These are phyloP conservation scores for Acmispon strigosus DNA, from an alignment of 306 rosid species.

Conservation along the genomic window DNA sequence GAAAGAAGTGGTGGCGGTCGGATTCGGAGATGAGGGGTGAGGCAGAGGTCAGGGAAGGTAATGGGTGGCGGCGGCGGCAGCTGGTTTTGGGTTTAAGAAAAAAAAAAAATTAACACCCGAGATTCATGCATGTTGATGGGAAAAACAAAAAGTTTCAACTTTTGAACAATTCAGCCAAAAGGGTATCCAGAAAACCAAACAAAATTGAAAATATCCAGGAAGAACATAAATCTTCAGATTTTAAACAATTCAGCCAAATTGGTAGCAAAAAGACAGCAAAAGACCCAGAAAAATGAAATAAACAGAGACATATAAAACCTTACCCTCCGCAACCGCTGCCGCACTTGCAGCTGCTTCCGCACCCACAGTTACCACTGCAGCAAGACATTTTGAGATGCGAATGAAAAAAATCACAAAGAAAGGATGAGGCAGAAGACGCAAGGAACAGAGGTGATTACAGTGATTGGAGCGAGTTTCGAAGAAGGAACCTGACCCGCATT, in stretches of 20 bases:
- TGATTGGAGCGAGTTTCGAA: not conserved
- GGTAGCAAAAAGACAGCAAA: not conserved
- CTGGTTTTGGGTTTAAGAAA: no score
- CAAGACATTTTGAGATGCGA: constrained; percentile 38
- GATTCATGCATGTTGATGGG: no score
- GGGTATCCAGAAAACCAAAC: not conserved
- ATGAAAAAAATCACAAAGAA: not conserved
- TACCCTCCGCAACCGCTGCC: constrained; percentile 33
- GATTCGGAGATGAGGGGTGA: no score
- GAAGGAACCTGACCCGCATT: not conserved
- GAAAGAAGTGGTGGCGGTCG: no score
- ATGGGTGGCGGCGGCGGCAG: no score
- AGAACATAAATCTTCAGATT: not conserved
- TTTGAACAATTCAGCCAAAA: not conserved
- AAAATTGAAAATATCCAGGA: not conserved
- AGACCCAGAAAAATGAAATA: not conserved
- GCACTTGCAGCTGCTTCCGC: constrained; percentile 56
- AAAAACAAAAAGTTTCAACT: not conserved
- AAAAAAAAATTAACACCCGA: no score
- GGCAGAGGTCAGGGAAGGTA: no score
- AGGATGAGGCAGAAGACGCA: not conserved
- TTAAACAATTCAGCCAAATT: no score
- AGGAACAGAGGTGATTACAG: no score
- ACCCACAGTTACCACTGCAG: constrained; percentile 48
- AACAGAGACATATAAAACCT: not conserved